phyloP scores from a whole-genome alignment of 768 basidiomycete species.

The Porphyrellus cyaneotinctus region DNA sequence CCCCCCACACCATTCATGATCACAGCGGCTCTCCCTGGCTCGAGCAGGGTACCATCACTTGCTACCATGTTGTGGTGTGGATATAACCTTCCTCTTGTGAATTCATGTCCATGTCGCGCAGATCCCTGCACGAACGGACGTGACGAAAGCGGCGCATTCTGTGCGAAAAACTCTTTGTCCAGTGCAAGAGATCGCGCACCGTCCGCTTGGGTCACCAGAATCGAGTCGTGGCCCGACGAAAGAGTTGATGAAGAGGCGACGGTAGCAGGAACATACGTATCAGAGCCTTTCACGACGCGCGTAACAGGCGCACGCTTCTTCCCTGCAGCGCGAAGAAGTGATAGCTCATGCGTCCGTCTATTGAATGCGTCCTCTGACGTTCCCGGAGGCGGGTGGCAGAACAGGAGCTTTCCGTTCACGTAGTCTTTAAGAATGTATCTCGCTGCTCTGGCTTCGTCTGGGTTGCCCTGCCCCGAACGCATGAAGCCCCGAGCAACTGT shows the following conservation, averaged over 20 bases:
- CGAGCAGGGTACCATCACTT: conserved; percentile 69
- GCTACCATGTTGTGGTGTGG: conserved; percentile 83
- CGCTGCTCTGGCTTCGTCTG: conserved; percentile 92
- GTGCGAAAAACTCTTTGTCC: conserved; percentile 81
- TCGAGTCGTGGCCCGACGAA: conserved; percentile 18
- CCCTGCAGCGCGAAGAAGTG: conserved; percentile 55
- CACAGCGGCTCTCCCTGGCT: conserved; percentile 35
- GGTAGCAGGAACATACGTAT: conserved; percentile 62
- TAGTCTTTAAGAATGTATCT: conserved; percentile 95
- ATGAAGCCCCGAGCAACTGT: conserved; percentile 90
- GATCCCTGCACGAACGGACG: conserved; percentile 65
- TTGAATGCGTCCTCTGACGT: conserved; percentile 71
- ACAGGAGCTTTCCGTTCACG: conserved; percentile 89
- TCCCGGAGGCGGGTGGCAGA: conserved; percentile 84
- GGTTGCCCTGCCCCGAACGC: conserved; percentile 92
- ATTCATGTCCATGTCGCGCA: conserved; percentile 51
- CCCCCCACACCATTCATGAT: conserved; percentile 37
- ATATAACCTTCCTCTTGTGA: conserved; percentile 62
- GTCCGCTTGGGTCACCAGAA: conserved; percentile 29
- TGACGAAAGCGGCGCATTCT: conserved; percentile 45
- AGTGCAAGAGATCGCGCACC: conserved; percentile 59
- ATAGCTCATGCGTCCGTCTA: conserved; percentile 55
- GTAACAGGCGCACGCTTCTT: conserved; percentile 89
- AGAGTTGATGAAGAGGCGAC: not conserved
- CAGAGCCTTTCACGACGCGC: conserved; percentile 77